These are phyloP conservation scores for Cryptosporidium meleagridis DNA, from an alignment of 169 alveolate genomes.

Conservation along the genomic window DNA sequence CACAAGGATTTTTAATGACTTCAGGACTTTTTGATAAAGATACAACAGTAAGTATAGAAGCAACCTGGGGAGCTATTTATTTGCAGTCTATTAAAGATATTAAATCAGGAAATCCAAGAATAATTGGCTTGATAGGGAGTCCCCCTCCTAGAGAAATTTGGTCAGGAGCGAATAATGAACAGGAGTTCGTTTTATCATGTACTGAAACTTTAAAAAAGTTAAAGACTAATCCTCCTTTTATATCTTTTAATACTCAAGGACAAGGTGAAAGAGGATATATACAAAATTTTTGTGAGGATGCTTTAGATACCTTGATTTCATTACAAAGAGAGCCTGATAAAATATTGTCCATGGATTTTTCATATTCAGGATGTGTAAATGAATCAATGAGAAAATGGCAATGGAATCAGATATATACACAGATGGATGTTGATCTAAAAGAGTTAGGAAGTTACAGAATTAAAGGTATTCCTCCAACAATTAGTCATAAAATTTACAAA, in stretches of 20 bases:
- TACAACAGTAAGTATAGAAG: conserved; percentile 26
- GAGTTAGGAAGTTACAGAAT: conserved; percentile 36
- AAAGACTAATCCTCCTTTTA: conserved; percentile 63
- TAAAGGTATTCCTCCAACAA: conserved; percentile 41
- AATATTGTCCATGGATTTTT: conserved; percentile 38
- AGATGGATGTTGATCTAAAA: conserved; percentile 38
- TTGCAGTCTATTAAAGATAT: conserved; percentile 48
- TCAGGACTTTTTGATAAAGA: conserved; percentile 65
- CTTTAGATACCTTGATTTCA: conserved; percentile 47
- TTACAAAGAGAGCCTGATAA: conserved; percentile 56
- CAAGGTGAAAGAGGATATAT: conserved; percentile 43
- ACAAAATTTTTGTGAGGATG: conserved; percentile 66
- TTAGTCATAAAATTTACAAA: conserved; percentile 15
- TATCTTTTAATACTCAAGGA: conserved; percentile 31
- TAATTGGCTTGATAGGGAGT: conserved; percentile 46
- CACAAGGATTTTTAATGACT: conserved; percentile 56
- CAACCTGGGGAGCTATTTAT: conserved; percentile 75
- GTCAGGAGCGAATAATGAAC: conserved; percentile 69
- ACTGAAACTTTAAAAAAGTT: conserved; percentile 17
- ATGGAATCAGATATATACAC: conserved; percentile 59
- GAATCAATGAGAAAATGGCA: conserved; percentile 74
- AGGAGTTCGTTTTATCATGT: conserved; percentile 42
- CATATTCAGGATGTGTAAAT: conserved; percentile 56
- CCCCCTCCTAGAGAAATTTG: conserved; percentile 63
- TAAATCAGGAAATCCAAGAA: conserved; percentile 37